Evolutionary conservation across 2,329 filamentous ascomycete genomes (phyloP).

Genomic region (Monilinia polystroma): DNA sequence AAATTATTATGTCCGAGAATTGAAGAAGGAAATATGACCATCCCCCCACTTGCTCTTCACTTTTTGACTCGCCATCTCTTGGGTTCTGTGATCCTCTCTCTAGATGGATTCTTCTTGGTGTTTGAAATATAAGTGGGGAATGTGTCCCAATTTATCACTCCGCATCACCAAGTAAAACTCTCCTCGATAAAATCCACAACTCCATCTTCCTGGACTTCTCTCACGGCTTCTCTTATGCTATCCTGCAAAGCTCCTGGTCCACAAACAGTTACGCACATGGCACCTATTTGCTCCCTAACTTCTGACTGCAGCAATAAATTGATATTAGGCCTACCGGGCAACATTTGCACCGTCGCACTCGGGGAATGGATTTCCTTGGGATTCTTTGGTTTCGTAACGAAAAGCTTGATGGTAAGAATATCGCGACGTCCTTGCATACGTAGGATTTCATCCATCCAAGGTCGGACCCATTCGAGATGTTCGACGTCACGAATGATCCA

Average conservation of each 20-base stretch:
- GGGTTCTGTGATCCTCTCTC: neutral
- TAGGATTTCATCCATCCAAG: constrained; percentile 76
- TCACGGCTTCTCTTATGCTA: constrained; percentile 68
- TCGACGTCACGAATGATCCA: constrained; percentile 93
- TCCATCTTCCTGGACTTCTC: constrained; percentile 58
- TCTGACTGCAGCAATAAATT: constrained; percentile 77
- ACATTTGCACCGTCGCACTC: constrained; percentile 83
- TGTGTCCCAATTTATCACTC: neutral
- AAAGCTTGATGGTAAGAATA: constrained; percentile 81
- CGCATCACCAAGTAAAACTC: constrained; percentile 57
- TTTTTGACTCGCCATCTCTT: neutral
- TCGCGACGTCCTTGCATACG: constrained; percentile 78
- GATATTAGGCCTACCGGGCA: constrained; percentile 83
- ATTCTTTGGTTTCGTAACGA: constrained; percentile 83
- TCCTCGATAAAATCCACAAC: constrained; percentile 77
- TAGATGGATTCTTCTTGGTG: neutral
- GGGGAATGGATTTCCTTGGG: constrained; percentile 73
- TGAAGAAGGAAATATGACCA: constrained; percentile 9
- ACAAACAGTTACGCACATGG: constrained; percentile 83
- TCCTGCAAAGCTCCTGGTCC: constrained; percentile 74
- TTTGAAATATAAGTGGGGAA: neutral
- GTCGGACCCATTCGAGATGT: constrained; percentile 88
- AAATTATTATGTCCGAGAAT: neutral
- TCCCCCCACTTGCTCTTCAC: neutral
- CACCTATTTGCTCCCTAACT: constrained; percentile 76